Evolutionary conservation across 495 filamentous ascomycete species (phyloP).

Genomic region (Hyphodiscus hymeniophilus): DNA sequence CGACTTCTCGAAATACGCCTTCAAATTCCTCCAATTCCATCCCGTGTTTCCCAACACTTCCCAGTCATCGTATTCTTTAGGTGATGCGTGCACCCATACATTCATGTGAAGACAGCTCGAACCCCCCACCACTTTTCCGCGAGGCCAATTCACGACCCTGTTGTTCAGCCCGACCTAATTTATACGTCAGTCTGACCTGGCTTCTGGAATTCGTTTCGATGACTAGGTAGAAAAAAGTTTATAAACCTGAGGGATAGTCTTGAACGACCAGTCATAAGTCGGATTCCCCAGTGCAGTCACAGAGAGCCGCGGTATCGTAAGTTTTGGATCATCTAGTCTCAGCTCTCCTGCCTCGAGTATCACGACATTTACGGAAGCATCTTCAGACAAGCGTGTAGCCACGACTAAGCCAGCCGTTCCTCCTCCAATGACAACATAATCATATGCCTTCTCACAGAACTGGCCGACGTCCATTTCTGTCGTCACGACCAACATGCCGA

Average conservation of each 20-base stretch:
- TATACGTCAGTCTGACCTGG: no score
- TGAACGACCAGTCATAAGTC: conserved; percentile 42
- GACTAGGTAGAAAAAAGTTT: no score
- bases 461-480: no score
- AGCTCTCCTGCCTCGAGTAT: conserved; percentile 48
- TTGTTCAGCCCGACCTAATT: no score
- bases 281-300: conserved; percentile 28
- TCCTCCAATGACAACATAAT: not conserved
- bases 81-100: no score
- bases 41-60: no score
- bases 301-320: conserved; percentile 30
- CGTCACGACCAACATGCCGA: no score
- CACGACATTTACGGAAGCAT: conserved; percentile 1
- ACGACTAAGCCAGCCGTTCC: conserved; percentile 5
- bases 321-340: conserved; percentile 34
- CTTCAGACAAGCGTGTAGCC: conserved; percentile 1
- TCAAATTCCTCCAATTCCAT: no score
- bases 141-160: conserved; percentile 1
- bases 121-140: conserved; percentile 6
- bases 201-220: conserved; percentile 4
- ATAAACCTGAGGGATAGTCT: conserved; percentile 41
- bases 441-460: not conserved
- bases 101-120: no score
- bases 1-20: no score
- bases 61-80: no score